Percentiles rank a stretch among this genome's conserved stretches.
Evolutionary conservation across 768 basidiomycete species (phyloP).

Genomic region (Naganishia randhawae): DNA sequence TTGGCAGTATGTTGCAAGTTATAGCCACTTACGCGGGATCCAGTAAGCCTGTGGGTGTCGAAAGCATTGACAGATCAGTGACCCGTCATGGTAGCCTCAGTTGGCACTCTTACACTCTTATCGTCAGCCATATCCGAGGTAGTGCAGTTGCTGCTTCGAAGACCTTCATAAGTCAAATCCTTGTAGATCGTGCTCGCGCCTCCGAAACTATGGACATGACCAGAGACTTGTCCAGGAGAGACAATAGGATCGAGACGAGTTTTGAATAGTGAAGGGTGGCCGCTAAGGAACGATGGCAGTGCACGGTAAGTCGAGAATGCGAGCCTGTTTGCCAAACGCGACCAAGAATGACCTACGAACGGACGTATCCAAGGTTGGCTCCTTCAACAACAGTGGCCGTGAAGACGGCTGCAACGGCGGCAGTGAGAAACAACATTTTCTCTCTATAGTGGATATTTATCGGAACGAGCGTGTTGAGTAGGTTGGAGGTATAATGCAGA

Average conservation of each 20-base stretch:
- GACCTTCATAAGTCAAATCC: conserved; percentile 9
- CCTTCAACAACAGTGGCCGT: not conserved
- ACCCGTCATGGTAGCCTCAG: too few species aligned
- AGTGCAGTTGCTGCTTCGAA: conserved; percentile 16
- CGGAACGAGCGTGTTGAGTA: not conserved
- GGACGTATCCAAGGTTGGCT: conserved; percentile 6
- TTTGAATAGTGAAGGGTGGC: conserved; percentile 39
- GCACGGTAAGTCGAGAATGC: not conserved
- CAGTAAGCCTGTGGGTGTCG: not conserved
- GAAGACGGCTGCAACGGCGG: not conserved
- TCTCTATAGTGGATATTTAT: not conserved
- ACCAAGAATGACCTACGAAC: conserved; percentile 3
- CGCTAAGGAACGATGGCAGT: not conserved
- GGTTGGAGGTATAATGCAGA: not conserved
- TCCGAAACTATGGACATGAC: conserved; percentile 17
- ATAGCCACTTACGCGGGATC: not conserved
- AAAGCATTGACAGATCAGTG: not conserved
- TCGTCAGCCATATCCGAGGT: conserved; percentile 13
- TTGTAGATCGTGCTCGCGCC: conserved; percentile 9
- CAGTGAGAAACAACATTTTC: not conserved
- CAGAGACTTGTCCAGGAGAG: conserved; percentile 35
- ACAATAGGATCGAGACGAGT: conserved; percentile 49
- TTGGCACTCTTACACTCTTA: conserved; percentile 9
- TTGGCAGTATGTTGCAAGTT: not conserved
- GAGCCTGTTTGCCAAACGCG: not conserved